These are phyloP conservation scores for Tephrocybe sp. DNA, from an alignment of 768 basidiomycete genomes.

Conservation along the genomic window DNA sequence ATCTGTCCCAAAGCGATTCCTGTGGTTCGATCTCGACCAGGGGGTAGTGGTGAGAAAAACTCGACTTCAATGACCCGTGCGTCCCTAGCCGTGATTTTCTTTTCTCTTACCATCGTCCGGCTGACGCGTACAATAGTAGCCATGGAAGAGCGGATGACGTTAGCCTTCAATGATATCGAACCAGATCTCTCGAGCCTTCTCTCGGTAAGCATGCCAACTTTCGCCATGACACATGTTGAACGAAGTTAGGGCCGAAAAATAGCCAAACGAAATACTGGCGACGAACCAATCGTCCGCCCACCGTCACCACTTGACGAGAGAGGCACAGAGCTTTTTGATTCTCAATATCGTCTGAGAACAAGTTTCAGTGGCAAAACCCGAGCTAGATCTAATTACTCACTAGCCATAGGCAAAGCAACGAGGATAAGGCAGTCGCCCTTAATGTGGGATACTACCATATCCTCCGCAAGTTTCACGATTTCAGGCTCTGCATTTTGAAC, in stretches of 20 bases:
- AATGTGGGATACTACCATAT: constrained; percentile 48
- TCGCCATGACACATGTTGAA: constrained; percentile 49
- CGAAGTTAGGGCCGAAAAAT: background rate
- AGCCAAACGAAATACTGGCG: background rate
- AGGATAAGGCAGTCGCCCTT: constrained; percentile 51
- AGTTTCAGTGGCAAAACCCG: background rate
- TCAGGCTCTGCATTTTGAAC: constrained; percentile 47
- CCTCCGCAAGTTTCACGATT: constrained; percentile 41
- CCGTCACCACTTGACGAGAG: constrained; percentile 42
- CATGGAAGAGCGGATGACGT: constrained; percentile 33
- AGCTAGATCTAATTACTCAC: constrained; percentile 22
- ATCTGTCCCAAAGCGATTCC: constrained; percentile 31
- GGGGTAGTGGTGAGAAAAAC: constrained; percentile 34
- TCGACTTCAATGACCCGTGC: constrained; percentile 31
- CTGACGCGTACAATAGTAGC: constrained; percentile 43
- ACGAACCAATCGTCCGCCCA: constrained; percentile 46
- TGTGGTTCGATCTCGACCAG: constrained; percentile 28
- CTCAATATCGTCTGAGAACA: constrained; percentile 48
- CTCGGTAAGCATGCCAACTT: constrained; percentile 45
- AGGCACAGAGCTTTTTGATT: constrained; percentile 53
- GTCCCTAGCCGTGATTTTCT: constrained; percentile 24
- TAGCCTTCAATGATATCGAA: constrained; percentile 40
- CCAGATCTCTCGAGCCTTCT: constrained; percentile 36
- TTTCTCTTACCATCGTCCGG: constrained; percentile 35
- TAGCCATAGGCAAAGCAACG: constrained; percentile 52